Conservation (phyloP, 441 rosid genomes). For the Arabidopsis lyrata region DNA sequence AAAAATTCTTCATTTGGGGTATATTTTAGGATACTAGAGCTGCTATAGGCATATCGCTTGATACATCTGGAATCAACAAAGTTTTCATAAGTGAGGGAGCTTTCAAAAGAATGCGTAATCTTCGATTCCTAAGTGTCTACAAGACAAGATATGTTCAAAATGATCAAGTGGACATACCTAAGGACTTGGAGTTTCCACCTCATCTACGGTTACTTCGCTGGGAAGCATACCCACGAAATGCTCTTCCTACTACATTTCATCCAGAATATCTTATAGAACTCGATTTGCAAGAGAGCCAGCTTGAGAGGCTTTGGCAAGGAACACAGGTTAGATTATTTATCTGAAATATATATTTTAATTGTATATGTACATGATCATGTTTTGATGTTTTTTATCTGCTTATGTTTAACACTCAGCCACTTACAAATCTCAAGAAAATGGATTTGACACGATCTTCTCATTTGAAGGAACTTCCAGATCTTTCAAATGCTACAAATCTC, state of each 20-base stretch:
- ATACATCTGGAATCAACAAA: neutral
- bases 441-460: neutral
- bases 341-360: too few relatives aligned
- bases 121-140: constrained; percentile 12
- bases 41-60: neutral
- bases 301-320: constrained; percentile 1
- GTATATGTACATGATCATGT: neutral
- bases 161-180: neutral
- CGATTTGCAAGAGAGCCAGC: neutral
- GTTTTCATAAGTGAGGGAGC: neutral
- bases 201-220: constrained; percentile 5
- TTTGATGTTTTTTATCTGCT: neutral
- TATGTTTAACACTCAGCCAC: neutral
- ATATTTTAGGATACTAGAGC: neutral
- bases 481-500: neutral
- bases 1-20: neutral
- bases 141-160: neutral
- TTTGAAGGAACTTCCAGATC: neutral
- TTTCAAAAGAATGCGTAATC: constrained; percentile 8
- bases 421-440: neutral
- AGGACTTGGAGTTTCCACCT: constrained; percentile 18
- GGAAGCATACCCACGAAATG: constrained; percentile 21
- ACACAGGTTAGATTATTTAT: neutral
- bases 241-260: neutral
- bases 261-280: neutral